These are phyloP conservation scores for Kwoniella bestiolae DNA, from an alignment of 768 basidiomycete species.

Conservation along the genomic window DNA sequence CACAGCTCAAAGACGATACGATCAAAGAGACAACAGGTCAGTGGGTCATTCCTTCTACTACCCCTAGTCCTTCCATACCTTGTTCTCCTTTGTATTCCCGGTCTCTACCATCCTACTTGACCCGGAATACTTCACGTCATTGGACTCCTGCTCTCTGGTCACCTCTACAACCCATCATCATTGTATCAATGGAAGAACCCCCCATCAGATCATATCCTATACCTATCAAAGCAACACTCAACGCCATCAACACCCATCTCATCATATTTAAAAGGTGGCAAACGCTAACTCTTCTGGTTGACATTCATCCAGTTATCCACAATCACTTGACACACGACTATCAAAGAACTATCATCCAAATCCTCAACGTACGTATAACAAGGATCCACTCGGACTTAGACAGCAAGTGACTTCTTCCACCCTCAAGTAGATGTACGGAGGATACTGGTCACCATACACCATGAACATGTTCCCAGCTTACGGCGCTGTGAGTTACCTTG, in stretches of 20 bases:
- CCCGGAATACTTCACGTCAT: background rate
- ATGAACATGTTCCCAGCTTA: conserved; percentile 18
- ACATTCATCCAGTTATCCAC: background rate
- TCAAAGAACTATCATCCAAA: background rate
- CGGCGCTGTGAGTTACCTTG: background rate
- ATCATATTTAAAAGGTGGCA: conserved; percentile 1
- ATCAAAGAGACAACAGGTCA: background rate
- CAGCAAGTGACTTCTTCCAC: background rate
- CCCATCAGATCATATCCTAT: background rate
- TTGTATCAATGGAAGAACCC: background rate
- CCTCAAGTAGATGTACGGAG: conserved; percentile 38
- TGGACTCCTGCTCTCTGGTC: background rate
- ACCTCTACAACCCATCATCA: background rate
- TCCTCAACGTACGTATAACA: conserved; percentile 10
- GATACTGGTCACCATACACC: conserved; percentile 37
- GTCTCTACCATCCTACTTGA: background rate
- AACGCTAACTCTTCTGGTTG: background rate
- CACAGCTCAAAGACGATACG: background rate
- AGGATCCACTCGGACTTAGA: background rate
- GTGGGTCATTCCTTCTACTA: no score
- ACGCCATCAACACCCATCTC: background rate
- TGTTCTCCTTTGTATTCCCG: background rate
- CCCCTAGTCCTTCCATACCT: background rate
- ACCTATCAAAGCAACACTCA: background rate
- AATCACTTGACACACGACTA: background rate